A percentile compares a stretch with the other conserved stretches of the same genome.
Evolutionary conservation across 2,329 filamentous ascomycete species (phyloP).

Genomic region (Epichloe scottii): DNA sequence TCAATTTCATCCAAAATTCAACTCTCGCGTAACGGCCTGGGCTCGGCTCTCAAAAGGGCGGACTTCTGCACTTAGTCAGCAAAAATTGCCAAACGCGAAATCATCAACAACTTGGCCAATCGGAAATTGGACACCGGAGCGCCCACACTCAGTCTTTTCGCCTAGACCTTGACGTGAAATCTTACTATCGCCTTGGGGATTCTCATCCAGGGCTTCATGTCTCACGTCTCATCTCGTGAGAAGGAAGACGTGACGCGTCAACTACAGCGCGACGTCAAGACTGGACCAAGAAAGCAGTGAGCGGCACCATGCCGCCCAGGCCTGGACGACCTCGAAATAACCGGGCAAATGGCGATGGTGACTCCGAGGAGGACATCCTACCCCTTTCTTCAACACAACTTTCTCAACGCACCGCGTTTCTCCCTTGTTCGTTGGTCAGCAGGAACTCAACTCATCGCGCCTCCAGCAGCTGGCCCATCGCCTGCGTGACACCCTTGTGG

Average conservation of each 20-base stretch:
- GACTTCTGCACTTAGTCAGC: no score
- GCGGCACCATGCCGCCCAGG: slow-evolving; percentile 3
- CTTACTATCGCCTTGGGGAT: neutral
- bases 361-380: slow-evolving; percentile 14
- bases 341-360: slow-evolving; percentile 9
- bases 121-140: no score
- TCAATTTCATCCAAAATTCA: no score
- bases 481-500: slow-evolving; percentile 41
- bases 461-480: slow-evolving; percentile 33
- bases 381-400: slow-evolving; percentile 45
- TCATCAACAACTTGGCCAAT: neutral
- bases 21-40: neutral
- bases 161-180: no score
- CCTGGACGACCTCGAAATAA: slow-evolving; percentile 2
- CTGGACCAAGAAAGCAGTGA: neutral
- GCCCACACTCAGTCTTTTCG: no score
- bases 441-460: slow-evolving; percentile 24
- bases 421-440: slow-evolving; percentile 35
- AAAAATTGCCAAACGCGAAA: neutral
- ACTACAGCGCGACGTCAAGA: neutral
- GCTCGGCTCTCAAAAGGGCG: neutral
- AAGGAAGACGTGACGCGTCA: slow-evolving; percentile 1
- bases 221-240: neutral
- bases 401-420: slow-evolving; percentile 45
- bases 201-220: neutral